These are phyloP conservation scores for Coix lacrymajobi DNA, from an alignment of 176 grass and related monocot genomes.

Conservation along the genomic window DNA sequence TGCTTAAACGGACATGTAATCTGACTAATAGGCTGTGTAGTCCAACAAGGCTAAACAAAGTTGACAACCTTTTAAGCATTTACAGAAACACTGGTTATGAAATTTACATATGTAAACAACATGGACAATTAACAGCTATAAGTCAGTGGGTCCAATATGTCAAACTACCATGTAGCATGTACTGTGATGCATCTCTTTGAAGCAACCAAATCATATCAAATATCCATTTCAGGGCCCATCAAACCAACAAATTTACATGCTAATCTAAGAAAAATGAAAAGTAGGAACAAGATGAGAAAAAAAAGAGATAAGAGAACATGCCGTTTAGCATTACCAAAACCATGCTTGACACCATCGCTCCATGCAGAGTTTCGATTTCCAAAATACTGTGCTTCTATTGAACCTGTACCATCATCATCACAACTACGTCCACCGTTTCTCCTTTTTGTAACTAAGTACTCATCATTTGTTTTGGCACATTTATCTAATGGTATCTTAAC, in stretches of 20 bases:
- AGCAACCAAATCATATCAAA: background rate
- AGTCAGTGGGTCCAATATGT: background rate
- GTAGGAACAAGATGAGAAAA: constrained; percentile 3
- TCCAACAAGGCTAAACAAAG: background rate
- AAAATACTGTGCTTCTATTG: constrained; percentile 32
- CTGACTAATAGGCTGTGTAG: background rate
- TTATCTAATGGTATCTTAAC: constrained; percentile 15
- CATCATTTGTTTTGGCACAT: constrained; percentile 17
- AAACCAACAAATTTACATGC: background rate
- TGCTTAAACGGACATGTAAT: background rate
- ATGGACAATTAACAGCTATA: background rate
- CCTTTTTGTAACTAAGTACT: background rate
- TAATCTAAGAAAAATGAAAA: background rate
- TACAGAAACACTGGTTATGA: background rate
- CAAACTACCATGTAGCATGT: background rate
- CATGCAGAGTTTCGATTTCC: constrained; percentile 20
- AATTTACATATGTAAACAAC: background rate
- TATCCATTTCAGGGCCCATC: background rate
- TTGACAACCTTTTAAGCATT: background rate
- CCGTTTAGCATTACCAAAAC: constrained; percentile 58
- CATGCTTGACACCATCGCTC: constrained; percentile 23
- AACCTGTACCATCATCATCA: constrained; percentile 20
- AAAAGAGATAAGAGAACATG: constrained; percentile 41
- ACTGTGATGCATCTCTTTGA: background rate
- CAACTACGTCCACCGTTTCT: background rate